Base-by-base conservation (phyloP, 805 yeast species). In the Clavispora santaluciae region DNA sequence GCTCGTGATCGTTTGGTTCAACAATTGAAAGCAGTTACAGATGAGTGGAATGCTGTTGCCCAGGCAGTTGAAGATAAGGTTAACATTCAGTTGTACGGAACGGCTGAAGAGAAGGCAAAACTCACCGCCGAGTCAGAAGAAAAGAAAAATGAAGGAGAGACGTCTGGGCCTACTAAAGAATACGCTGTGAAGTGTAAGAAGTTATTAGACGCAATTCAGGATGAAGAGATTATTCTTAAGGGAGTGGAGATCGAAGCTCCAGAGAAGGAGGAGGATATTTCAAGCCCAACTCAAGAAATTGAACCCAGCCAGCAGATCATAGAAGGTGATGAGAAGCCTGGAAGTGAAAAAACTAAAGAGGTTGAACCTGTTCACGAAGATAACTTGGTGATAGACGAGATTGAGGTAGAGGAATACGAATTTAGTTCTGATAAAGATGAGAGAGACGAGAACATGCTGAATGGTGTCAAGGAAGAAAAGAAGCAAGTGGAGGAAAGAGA, bases 1-100 rank as follows among this genome's bases (percentile, higher is more conserved):
- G 76, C 88, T 2, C 68, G 79, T 47, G 75, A 69, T 21, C 64
- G 95, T 46, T 56, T 83, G 8, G 61, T 74, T 2, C 72, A 60
- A 3, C 78, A 75, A 3, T 66, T 82, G 55, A 63, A 61, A 43
- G 63, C 54, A 7, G 72, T 75, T 1, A 61, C 81, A 9, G 60
- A 62, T 1, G 56, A 62, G 30, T 85, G 91, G 90, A 84, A 84
- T 49, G 60, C 58, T 28, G 54, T 65, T 35, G 73, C 73, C 34
- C 60, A 56, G 33, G 66, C 66, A 28, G 72, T 71, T 9, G 73
- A 70, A 39, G 63, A 54, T 30, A 62, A 63, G 42, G 55, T 73
- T 22, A 66, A 71, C 43, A 59, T 60, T 35, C 66, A 65, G 43
- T 44, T 65, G 26, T 57, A 62, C 33, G 59, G 59, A 26, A 58